Evolutionary conservation across 2,329 filamentous ascomycete genomes (phyloP), one percentile per base, ranked within the genome.

Genomic region (Herpotrichia juniperi): DNA sequence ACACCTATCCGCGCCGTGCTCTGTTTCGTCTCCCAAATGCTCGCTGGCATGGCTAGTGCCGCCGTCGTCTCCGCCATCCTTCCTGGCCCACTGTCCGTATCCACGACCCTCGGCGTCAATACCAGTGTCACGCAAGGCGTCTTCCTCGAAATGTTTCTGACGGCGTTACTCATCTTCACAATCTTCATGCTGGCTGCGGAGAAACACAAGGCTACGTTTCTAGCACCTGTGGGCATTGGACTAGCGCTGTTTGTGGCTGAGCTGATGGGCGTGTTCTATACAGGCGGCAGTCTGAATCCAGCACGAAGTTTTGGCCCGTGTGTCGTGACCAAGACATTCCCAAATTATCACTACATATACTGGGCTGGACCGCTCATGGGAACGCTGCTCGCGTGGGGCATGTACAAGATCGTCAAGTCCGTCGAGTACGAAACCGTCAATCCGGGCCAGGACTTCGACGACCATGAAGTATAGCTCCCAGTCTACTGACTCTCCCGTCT

Each of bases 141-240:
- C 22, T 76, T 76, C 49, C 67, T 76, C 31, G 74, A 76, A 40
- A 73, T 73, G 64, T 73, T 75, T 48, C 57, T 75, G 7, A 75
- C 74, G 2, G 66, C 71, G 0, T 59, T 73, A 17, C 70, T 76
- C 37, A 68, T 75, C 49, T 75, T 76, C 46, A 74, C 72, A 2
- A 74, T 76, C 43, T 74, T 75, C 61, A 87, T 90, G 82, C 78
- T 90, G 39, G 87, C 87, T 0, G 83, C 85, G 3, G 87, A 90
- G 68, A 91, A 91, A 74, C 87, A 91, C 69, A 85, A 86, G 39
- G 84, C 84, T 2, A 91, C 88, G 0, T 90, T 81, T 65, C 74
- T 91, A 1, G 88, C 88, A 0, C 88, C 89, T 0, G 75, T 91
- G 3, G 87, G 86, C 11, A 90, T 92, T 59, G 89, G 89, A 1